Evolutionary conservation across 345 rosid genomes (phyloP).

Genomic region (Leavenworthia alabamica): DNA sequence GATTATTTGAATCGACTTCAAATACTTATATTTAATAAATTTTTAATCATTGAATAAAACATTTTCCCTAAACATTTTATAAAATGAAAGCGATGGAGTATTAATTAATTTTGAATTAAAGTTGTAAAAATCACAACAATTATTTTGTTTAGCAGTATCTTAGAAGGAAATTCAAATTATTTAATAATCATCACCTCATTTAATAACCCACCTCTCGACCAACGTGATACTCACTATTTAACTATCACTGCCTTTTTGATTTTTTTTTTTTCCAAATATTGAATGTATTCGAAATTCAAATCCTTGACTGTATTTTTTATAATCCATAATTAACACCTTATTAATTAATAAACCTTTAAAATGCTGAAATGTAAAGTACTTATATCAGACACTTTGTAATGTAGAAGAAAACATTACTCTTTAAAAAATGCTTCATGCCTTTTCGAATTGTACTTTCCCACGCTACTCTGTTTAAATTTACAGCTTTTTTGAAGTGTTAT

Average conservation of each 20-base stretch:
- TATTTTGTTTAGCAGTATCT: neutral
- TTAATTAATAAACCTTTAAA: neutral
- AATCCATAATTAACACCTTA: neutral
- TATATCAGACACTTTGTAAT: neutral
- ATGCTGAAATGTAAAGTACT: neutral
- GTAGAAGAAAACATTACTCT: neutral
- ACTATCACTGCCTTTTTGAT: neutral
- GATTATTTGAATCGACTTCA: too few species aligned
- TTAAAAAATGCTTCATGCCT: neutral
- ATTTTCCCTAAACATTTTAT: too few species aligned
- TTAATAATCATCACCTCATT: slow-evolving; percentile 5
- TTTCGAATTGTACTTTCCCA: slow-evolving; percentile 19
- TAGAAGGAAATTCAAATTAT: slow-evolving; percentile 10
- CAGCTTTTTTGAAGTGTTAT: neutral
- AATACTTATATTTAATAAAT: too few species aligned
- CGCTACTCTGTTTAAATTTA: slow-evolving; percentile 13
- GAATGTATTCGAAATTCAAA: neutral
- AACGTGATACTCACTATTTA: slow-evolving; percentile 18
- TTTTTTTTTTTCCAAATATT: neutral
- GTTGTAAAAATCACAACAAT: too few species aligned
- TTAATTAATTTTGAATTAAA: too few species aligned
- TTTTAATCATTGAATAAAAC: too few species aligned
- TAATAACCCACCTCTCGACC: slow-evolving; percentile 9
- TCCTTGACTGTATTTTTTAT: too few species aligned
- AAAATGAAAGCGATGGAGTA: too few species aligned